These are phyloP conservation scores for Lupinus albus DNA, from an alignment of 306 rosid genomes.

Conservation along the genomic window DNA sequence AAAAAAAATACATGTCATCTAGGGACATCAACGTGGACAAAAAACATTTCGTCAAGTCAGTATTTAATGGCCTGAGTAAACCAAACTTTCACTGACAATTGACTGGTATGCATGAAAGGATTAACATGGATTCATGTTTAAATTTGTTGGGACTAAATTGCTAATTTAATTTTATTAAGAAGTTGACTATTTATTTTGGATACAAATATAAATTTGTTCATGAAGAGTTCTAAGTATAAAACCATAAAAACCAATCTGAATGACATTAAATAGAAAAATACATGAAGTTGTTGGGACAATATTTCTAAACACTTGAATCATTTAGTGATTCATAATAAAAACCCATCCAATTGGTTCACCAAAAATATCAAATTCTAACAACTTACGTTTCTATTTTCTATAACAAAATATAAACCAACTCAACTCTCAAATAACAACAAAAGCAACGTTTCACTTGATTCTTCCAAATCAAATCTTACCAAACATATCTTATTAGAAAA, in stretches of 20 bases:
- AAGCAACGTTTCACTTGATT: not conserved
- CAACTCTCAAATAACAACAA: not conserved
- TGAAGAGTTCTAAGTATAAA: not conserved
- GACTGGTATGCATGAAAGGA: no score
- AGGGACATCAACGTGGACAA: no score
- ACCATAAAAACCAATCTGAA: not conserved
- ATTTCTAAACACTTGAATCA: constrained; percentile 16
- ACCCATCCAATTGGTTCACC: constrained; percentile 4
- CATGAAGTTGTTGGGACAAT: not conserved
- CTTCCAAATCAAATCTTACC: not conserved
- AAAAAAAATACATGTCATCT: no score
- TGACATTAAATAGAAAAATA: not conserved
- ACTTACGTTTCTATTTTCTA: constrained; percentile 1
- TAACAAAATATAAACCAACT: not conserved
- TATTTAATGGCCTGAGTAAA: no score
- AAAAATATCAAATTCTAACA: constrained; percentile 33
- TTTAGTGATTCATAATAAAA: constrained; percentile 12
- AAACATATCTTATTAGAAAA: no score
- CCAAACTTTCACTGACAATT: no score
- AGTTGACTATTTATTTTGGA: no score
- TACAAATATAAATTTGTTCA: not conserved
- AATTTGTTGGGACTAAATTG: no score
- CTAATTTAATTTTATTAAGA: no score
- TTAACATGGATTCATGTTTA: no score
- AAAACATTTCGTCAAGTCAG: no score